These are phyloP conservation scores for Suillus fuscotomentosus DNA, from an alignment of 768 basidiomycete species.

Conservation along the genomic window DNA sequence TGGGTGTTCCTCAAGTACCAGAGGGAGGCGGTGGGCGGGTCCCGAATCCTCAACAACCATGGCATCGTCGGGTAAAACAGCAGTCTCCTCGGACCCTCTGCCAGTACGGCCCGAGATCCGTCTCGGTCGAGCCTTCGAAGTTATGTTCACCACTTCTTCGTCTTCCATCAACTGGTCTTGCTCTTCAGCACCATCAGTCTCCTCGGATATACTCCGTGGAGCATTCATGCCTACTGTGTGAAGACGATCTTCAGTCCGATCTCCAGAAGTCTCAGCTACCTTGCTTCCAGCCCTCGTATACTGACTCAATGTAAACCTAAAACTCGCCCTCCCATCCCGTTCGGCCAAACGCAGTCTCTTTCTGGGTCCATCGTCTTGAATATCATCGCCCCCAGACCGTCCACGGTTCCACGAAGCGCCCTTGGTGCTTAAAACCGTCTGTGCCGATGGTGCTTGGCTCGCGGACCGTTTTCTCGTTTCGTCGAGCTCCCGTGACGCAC, in stretches of 20 bases:
- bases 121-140: slow-evolving; percentile 13
- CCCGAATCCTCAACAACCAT: slow-evolving; percentile 24
- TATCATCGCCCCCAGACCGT: slow-evolving; percentile 7
- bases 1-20: neutral
- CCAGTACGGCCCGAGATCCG: slow-evolving; percentile 14
- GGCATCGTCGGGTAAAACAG: slow-evolving; percentile 19
- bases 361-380: slow-evolving; percentile 11
- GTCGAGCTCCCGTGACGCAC: neutral
- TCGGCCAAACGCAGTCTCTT: slow-evolving; percentile 38
- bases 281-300: slow-evolving; percentile 55
- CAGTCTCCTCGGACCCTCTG: slow-evolving; percentile 19
- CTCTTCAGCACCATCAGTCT: slow-evolving; percentile 11
- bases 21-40: slow-evolving; percentile 18
- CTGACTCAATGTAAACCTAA: slow-evolving; percentile 47
- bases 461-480: neutral
- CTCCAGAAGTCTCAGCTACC: slow-evolving; percentile 16
- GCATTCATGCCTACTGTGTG: slow-evolving; percentile 14
- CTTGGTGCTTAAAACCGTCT: slow-evolving; percentile 52
- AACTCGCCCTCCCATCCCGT: slow-evolving; percentile 25
- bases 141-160: slow-evolving; percentile 13
- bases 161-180: slow-evolving; percentile 19
- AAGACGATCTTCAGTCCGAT: slow-evolving; percentile 18
- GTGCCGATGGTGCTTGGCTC: slow-evolving; percentile 25
- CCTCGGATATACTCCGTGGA: slow-evolving; percentile 8
- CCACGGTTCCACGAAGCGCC: slow-evolving; percentile 49